Evolutionary conservation across 257 asterid genomes (phyloP), one percentile per base, ranked within the genome.

Genomic region (Solanum lycopersicoides): DNA sequence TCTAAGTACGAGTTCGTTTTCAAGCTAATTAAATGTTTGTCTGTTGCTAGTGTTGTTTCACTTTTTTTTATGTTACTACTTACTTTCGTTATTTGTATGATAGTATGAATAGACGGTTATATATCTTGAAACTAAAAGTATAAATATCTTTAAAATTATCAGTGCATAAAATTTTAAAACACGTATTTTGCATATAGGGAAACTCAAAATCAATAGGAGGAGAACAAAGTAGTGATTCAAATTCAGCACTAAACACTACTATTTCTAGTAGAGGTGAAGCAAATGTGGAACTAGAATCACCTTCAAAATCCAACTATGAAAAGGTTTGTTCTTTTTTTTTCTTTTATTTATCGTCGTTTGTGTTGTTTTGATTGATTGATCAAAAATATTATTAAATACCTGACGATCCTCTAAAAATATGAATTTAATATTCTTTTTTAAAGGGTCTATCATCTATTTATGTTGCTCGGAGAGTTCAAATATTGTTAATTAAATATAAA

Each of bases 151-250:
- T 12, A 0, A 7, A 2, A 28, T 4, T 10, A 15, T 47, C 6
- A 9, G 0, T 25, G 2, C 5, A 16, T 79, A 80, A 1, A 47
- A 80, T 6, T 6, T 79, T 80, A 47, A 6, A 11, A 2, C 2
- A 5, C 7, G 11, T 82, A 3, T 86, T 28, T 66, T 85, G 83
- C 14, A 84, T 91, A 73, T 63, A 72, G 83, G 88, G 86, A 50
- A 84, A 92, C 96, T 96, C 96, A 88, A 96, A 94, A 93, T 92
- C 98, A 88, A 98, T 94, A 88, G 93, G 89, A 92, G 98, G 94
- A 89, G 98, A 92, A 86, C 98, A 91, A 88, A 97, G 97, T 84
- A 92, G 91, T 80, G 96, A 94, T 91, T 94, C 98, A 35, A 95
- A 91, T 32, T 94, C 96, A 88, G 96, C 91, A 63, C 88, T 91